Evolutionary conservation across 352 stramenopile genomes (phyloP), one percentile per base, ranked within the genome.

Genomic region (Phytophthora ramorum): DNA sequence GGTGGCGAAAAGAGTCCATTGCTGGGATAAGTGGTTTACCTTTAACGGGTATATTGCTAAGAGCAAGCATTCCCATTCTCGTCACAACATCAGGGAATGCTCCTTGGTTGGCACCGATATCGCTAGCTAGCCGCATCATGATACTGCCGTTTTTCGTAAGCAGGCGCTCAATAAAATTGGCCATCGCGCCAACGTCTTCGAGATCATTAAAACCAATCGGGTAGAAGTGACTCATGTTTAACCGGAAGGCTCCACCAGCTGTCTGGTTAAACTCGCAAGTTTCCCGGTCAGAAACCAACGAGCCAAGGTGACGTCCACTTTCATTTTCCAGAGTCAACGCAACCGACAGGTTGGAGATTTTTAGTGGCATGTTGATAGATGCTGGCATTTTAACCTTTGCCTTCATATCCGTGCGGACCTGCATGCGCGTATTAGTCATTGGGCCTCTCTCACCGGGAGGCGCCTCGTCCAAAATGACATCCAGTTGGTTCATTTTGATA

Each of bases 141-240:
- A 91, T 73, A 41, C 75, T 84, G 16, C 63, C 73, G 38, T 84
- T 80, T 16, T 80, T 80, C 3, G 82, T 93, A 26, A 93, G 66
- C 35, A 93, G 70, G 35, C 76, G 52, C 7, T 69, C 59, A 24
- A 93, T 78, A 51, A 93, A 93, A 8, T 35, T 44, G 17, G 79
- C 67, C 85, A 93, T 93, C 1, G 46, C 71, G 12, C 20, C 35
- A 22, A 81, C 75, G 5, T 89, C 58, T n/a, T 68, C 44, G 9
- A 57, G 24, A 12, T 66, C 69, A 5, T 67, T 26, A 53, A 93
- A 91, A 16, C 69, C 61, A 43, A 93, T 80, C 14, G 81, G 67
- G 47, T 94, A 94, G 49, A 73, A 91, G 9, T 77, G 59, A 12
- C 66, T 83, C 85, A 94, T 92, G 38, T 94, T 91, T 38, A 94